phyloP scores from a whole-genome alignment of 805 yeast genomes.

The Kluyveromyces wickerhamii region DNA sequence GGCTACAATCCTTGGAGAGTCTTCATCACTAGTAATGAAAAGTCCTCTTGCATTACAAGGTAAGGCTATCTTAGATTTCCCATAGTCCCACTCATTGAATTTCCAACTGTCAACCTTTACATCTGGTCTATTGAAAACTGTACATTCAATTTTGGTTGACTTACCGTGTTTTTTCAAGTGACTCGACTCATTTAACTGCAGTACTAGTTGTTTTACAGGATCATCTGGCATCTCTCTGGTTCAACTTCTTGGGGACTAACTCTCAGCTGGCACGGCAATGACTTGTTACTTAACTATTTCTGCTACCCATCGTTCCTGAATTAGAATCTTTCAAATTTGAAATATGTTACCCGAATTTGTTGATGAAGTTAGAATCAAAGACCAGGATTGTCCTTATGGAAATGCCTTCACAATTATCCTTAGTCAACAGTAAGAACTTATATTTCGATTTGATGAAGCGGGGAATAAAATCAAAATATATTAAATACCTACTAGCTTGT shows the following conservation, averaged over 20 bases:
- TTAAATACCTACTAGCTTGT: too few species aligned
- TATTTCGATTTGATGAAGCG: too few species aligned
- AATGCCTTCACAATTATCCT: too few species aligned
- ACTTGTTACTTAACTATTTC: too few species aligned
- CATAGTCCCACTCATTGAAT: slow-evolving; percentile 86
- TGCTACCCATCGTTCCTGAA: too few species aligned
- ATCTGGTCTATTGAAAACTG: slow-evolving; percentile 20
- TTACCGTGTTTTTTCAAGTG: slow-evolving; percentile 25
- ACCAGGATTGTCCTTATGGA: too few species aligned
- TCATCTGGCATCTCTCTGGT: slow-evolving; percentile 1
- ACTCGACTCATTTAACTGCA: slow-evolving; percentile 17
- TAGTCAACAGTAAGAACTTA: too few species aligned
- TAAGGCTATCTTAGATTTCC: slow-evolving; percentile 41
- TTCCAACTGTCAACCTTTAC: slow-evolving; percentile 52
- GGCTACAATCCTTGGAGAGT: slow-evolving; percentile 43
- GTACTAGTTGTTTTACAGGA: slow-evolving; percentile 12
- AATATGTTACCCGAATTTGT: background rate
- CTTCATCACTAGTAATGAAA: slow-evolving; percentile 41
- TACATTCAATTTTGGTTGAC: slow-evolving; percentile 24
- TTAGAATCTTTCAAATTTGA: too few species aligned
- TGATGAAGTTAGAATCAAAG: too few species aligned
- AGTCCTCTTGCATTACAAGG: slow-evolving; percentile 82
- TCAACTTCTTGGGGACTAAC: too few species aligned
- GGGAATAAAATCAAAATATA: too few species aligned
- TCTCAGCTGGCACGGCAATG: too few species aligned